Base-by-base conservation (phyloP, 306 rosid species). In the Inga laurina region DNA sequence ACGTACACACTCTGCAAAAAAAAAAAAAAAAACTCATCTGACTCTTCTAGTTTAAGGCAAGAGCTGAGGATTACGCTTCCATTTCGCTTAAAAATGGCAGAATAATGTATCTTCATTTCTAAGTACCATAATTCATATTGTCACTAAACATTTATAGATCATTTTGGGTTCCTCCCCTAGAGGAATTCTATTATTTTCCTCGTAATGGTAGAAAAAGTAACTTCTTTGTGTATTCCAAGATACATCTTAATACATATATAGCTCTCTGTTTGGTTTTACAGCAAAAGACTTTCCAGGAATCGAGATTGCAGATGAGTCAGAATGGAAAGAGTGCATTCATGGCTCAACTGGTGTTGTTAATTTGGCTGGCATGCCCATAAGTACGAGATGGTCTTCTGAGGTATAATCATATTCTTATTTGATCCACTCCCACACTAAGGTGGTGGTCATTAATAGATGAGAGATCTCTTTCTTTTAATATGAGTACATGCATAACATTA, bases 381-480 rank as follows among this genome's bases (percentile, higher is more conserved):
- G 98, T 79, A 94, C 94, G 72, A 88, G 99, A 86, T 97, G 99
- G 99, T 91, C 98, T 84, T 79, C 91, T 72, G 99, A 94, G 97
- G 99, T 93, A 76, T 80, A 75, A 35, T 77, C 78, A 65, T 79
- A 51, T 84, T 74, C 76, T 81, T 76, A 72, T 84, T 18, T 49
- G 72, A 77, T 67, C 75, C 52, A 61, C 79, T 78, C 57, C 68
- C 45, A 14, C 46, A 61, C 35, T 21, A 19, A 34, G 54, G n/a
- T 75, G 76, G 75, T 59, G 37, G 30, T 75, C 80, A 32, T 43
- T 39, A 21, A 71, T 46, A 43, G 72, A 76, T 76, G 41, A 69
- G 62, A 27, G 52, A 75, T 41, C 56, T 68, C 68, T 75, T 67
- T 74, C 57, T 73, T 78, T 52, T 83, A 10, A 24, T 34, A 11